Conservation (phyloP, 441 rosid genomes). For the Macaranga tanarius region DNA sequence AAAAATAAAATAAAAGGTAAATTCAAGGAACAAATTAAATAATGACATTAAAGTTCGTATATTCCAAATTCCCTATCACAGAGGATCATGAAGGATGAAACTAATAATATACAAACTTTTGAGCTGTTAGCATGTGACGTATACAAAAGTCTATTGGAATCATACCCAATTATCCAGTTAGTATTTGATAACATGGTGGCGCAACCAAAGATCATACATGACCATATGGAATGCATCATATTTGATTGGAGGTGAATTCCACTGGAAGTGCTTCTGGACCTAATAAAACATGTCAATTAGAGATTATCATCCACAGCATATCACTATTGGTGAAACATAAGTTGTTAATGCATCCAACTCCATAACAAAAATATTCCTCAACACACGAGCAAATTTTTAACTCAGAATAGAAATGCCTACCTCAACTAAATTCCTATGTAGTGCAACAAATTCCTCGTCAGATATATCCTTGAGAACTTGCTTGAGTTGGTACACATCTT, state of each 20-base stretch:
- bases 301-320: conserved; percentile 16
- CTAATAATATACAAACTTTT: conserved; percentile 31
- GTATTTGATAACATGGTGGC: conserved; percentile 84
- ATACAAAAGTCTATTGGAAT: conserved; percentile 6
- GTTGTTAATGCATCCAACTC: not conserved
- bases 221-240: conserved; percentile 93
- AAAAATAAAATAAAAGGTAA: not conserved
- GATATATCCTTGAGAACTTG: conserved; percentile 74
- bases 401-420: conserved; percentile 27
- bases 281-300: conserved; percentile 33
- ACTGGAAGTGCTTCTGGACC: conserved; percentile 95
- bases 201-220: conserved; percentile 93
- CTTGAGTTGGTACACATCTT: conserved; percentile 79
- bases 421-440: conserved; percentile 79
- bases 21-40: conserved; percentile 17
- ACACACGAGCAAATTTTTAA: not conserved
- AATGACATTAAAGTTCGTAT: not conserved
- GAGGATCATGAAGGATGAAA: conserved; percentile 11
- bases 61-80: conserved; percentile 1
- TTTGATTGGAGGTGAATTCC: conserved; percentile 82
- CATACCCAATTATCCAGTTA: conserved; percentile 30
- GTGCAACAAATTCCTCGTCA: conserved; percentile 51
- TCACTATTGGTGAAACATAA: not conserved
- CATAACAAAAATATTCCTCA: not conserved
- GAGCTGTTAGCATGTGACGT: conserved; percentile 24